Conservation (phyloP, 2,329 filamentous ascomycete species). For the Emergomyces orientalis region DNA sequence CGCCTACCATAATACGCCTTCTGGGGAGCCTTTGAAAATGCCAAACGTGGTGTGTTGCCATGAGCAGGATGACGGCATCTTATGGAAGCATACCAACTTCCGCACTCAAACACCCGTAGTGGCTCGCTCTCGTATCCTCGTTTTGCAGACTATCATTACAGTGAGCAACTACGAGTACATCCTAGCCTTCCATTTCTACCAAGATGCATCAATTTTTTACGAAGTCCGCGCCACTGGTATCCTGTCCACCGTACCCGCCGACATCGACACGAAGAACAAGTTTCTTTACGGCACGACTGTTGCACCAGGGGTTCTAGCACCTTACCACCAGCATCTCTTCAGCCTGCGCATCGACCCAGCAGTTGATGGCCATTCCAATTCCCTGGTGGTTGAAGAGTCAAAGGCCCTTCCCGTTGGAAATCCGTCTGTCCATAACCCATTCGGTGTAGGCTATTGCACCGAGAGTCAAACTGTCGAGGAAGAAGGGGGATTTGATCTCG, state of each 20-base stretch:
- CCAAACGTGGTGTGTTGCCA: conserved; percentile 57
- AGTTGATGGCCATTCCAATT: conserved; percentile 47
- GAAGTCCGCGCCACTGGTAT: conserved; percentile 45
- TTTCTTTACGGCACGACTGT: conserved; percentile 55
- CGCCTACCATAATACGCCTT: conserved; percentile 43
- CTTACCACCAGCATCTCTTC: conserved; percentile 69
- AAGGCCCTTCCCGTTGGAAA: conserved; percentile 49
- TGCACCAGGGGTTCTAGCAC: conserved; percentile 56
- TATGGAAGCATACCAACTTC: conserved; percentile 62
- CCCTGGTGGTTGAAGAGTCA: conserved; percentile 48
- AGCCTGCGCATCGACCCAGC: conserved; percentile 54
- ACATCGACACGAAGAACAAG: conserved; percentile 43
- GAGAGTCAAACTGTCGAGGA: conserved; percentile 38
- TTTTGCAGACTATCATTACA: conserved; percentile 46
- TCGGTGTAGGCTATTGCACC: conserved; percentile 44
- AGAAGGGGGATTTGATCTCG: conserved; percentile 41
- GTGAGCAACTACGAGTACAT: conserved; percentile 40
- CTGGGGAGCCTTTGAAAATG: conserved; percentile 48
- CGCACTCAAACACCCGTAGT: conserved; percentile 53
- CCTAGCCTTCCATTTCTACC: conserved; percentile 37
- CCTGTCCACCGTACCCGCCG: conserved; percentile 56
- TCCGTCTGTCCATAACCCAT: conserved; percentile 40
- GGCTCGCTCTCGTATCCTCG: conserved; percentile 51
- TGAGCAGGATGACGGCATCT: conserved; percentile 57
- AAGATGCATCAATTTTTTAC: conserved; percentile 42